These are phyloP conservation scores for Rhizoclosmatium globosum DNA, from an alignment of 192 early-diverging fungal species.

Conservation along the genomic window DNA sequence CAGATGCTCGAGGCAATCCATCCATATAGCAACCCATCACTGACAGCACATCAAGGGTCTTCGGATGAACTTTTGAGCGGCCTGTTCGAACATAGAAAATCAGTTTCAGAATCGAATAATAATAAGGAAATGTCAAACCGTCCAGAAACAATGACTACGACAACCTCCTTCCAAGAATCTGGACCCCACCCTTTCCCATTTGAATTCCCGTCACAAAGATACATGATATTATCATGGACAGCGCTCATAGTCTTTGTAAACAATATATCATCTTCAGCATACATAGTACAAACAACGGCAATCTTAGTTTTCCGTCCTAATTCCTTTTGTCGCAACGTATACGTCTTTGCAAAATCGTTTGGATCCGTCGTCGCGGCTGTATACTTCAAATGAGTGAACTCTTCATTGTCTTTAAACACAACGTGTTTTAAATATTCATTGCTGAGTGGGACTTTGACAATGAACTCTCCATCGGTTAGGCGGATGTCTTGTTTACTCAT, in stretches of 20 bases:
- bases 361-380: conserved; percentile 77
- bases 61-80: conserved; percentile 75
- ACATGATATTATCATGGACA: conserved; percentile 72
- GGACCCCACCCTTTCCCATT: conserved; percentile 62
- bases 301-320: conserved; percentile 68
- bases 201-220: conserved; percentile 61
- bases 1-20: conserved; percentile 50
- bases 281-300: conserved; percentile 59
- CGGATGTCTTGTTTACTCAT: conserved; percentile 38
- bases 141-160: conserved; percentile 79
- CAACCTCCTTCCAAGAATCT: conserved; percentile 77
- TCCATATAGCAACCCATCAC: conserved; percentile 72
- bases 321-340: conserved; percentile 64
- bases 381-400: conserved; percentile 79
- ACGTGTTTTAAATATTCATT: conserved; percentile 55
- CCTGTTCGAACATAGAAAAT: no score
- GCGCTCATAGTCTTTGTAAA: conserved; percentile 72
- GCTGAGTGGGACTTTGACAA: conserved; percentile 52
- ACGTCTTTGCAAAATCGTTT: conserved; percentile 66
- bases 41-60: conserved; percentile 74
- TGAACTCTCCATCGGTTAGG: conserved; percentile 41
- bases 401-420: conserved; percentile 56
- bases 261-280: conserved; percentile 67
- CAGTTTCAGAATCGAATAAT: no score
- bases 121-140: conserved; percentile 40